Conservation (phyloP, 169 alveolate species). For the Plasmodium gonderi region DNA sequence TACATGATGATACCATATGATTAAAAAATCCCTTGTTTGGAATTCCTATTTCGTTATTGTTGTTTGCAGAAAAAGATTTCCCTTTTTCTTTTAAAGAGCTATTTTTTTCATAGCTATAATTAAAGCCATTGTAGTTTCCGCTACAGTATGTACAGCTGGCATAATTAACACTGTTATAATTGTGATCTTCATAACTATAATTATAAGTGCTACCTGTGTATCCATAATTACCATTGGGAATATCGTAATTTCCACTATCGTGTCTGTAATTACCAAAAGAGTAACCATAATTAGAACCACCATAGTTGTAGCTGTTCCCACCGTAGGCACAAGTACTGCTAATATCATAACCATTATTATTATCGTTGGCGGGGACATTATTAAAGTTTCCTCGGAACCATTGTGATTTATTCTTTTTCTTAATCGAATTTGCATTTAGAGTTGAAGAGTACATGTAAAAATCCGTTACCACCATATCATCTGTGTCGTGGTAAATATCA, state of each 20-base stretch:
- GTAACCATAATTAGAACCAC: not conserved
- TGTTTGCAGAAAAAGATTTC: not conserved
- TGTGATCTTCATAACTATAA: not conserved
- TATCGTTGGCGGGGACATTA: not conserved
- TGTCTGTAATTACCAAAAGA: not conserved
- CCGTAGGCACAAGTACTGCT: not conserved
- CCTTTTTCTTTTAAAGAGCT: not conserved
- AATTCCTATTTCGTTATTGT: not conserved
- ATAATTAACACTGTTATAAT: not conserved
- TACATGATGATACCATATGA: not conserved
- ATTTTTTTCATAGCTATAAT: not conserved
- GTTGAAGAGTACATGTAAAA: constrained; percentile 52
- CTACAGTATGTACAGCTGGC: not conserved
- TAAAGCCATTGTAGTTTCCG: not conserved
- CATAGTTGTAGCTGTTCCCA: not conserved
- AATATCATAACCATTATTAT: not conserved
- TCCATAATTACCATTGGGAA: not conserved
- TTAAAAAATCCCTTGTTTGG: not conserved
- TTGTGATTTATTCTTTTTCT: not conserved
- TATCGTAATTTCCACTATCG: not conserved
- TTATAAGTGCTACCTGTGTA: not conserved
- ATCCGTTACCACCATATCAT: constrained; percentile 32
- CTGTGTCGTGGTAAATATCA: constrained; percentile 38
- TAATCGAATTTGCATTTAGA: constrained; percentile 29
- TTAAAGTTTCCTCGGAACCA: not conserved